Evolutionary conservation across 1,139 yeast species (phyloP), one percentile per base, ranked within the genome.

Genomic region (Candida sanyaensis): DNA sequence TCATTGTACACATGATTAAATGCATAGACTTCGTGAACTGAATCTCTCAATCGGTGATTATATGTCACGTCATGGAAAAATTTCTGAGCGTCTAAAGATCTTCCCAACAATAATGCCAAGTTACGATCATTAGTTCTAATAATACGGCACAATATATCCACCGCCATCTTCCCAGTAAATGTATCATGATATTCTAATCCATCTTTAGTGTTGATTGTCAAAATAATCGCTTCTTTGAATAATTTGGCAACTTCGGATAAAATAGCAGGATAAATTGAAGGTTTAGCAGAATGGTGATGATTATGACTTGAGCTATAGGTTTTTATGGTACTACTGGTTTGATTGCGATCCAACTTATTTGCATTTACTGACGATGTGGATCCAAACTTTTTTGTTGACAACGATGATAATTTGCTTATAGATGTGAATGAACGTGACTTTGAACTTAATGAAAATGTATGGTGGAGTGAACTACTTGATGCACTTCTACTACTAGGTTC

Each of bases 131-230:
- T 88, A 3, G 97, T 92, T 55, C 96, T 77, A 48, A 93, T 86
- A 49, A 93, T 86, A 47, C 87, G 78, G 51, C 96, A 86, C 50
- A 93, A 84, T 26, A 87, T 80, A 65, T 91, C 97, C 41, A 93
- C 96, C 0, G 98, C 97, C 70, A 89, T 95, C 33, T 89, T 79
- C 21, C 99, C 99, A 0, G 97, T 88, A 63, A 95, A 95, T 0
- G 98, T 87, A 62, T 92, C 96, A 62, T 95, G 89, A 68, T 92
- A 92, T 53, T 93, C 89, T 58, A 93, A 78, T n/a, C 97, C 98
- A 68, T 92, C 95, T 62, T 93, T 93, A 60, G 88, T 86, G 56
- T 89, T 84, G 52, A 91, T 91, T 2, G 93, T 87, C 28, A 89
- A 65, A 27, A 81, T 80, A 38, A 91, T 80, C 28, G 84, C 73